A percentile compares a stretch with the other conserved stretches of the same genome.
Evolutionary conservation across 2,329 filamentous ascomycete species (phyloP).

Genomic region (Cordyceps cicadae): DNA sequence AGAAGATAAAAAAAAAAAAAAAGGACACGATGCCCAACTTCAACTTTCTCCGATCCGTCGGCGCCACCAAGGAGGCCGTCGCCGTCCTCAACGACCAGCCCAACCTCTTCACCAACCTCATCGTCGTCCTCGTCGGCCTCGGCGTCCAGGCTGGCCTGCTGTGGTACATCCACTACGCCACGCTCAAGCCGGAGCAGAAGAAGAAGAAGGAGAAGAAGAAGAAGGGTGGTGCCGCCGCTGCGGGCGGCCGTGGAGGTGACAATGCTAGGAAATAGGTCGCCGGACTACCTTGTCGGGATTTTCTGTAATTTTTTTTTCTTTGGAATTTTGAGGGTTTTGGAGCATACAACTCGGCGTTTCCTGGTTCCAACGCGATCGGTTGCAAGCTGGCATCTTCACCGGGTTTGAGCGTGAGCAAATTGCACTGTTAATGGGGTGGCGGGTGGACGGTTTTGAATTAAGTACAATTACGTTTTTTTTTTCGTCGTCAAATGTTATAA

Average conservation of each 20-base stretch:
- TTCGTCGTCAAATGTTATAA: background rate
- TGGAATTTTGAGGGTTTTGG: background rate
- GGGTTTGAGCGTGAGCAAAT: background rate
- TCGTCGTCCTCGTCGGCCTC: constrained; percentile 44
- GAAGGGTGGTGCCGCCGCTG: constrained; percentile 25
- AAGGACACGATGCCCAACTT: constrained; percentile 41
- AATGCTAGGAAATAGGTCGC: background rate
- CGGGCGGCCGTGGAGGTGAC: constrained; percentile 9
- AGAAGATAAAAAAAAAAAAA: background rate
- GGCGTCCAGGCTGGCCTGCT: constrained; percentile 38
- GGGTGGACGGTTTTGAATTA: too few relatives aligned
- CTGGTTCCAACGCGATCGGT: background rate
- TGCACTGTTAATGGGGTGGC: background rate
- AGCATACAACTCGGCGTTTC: constrained; percentile 2
- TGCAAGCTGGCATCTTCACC: constrained; percentile 3
- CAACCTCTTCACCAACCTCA: constrained; percentile 47
- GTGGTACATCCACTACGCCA: constrained; percentile 53
- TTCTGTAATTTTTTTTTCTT: background rate
- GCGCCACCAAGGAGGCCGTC: constrained; percentile 50
- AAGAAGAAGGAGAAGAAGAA: constrained; percentile 41
- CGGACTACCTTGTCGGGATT: background rate
- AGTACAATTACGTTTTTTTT: background rate
- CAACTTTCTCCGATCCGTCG: constrained; percentile 47
- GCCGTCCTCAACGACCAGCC: constrained; percentile 55
- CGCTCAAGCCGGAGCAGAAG: constrained; percentile 52